A percentile compares a stretch with the other conserved stretches of the same genome.
Conservation (phyloP, 2,329 filamentous ascomycete genomes). For the Chlorencoelia australis region DNA sequence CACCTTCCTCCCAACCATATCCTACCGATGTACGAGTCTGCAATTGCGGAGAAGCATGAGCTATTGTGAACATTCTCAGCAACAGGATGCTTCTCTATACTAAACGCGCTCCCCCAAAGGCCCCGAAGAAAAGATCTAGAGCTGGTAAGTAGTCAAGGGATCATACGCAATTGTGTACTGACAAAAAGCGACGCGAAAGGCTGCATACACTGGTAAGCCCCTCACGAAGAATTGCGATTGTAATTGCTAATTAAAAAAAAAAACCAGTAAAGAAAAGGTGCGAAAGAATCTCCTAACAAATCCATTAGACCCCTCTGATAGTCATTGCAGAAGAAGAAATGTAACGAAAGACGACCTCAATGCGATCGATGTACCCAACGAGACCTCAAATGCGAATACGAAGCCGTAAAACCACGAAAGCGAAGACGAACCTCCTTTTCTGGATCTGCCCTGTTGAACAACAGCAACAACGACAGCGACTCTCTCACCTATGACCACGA, state of each 20-base stretch:
- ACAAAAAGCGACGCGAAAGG: conserved; percentile 12
- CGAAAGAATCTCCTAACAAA: not conserved
- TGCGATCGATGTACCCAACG: conserved; percentile 26
- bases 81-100: conserved; percentile 46
- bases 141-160: conserved; percentile 37
- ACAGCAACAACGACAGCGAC: conserved; percentile 11
- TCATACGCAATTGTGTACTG: conserved; percentile 7
- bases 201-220: conserved; percentile 26
- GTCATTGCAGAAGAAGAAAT: conserved; percentile 26
- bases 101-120: conserved; percentile 45
- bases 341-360: conserved; percentile 24
- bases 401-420: conserved; percentile 24
- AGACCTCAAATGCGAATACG: conserved; percentile 24
- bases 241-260: too few species aligned
- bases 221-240: too few species aligned
- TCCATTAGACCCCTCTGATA: conserved; percentile 7
- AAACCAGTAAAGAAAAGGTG: conserved; percentile 28
- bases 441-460: conserved; percentile 15
- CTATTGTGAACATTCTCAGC: not conserved
- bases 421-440: conserved; percentile 12
- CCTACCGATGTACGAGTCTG: too few species aligned
- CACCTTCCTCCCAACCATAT: too few species aligned
- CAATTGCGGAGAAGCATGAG: too few species aligned
- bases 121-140: conserved; percentile 49
- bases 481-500: conserved; percentile 14